Conservation (phyloP, 176 grass and related monocot genomes). For the Eragrostis nindensis region DNA sequence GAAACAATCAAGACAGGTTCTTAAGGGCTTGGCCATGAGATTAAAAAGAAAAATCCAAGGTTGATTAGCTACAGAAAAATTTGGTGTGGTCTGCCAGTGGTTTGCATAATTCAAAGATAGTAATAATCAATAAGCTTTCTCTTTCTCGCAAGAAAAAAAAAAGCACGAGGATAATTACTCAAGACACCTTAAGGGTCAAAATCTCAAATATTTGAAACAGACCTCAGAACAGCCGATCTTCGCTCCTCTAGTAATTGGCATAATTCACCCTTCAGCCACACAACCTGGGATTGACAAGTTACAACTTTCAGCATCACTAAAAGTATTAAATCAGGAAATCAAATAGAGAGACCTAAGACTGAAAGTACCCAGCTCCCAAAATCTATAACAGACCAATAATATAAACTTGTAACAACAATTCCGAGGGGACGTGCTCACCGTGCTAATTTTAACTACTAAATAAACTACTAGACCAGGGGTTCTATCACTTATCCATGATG, state of each 20-base stretch:
- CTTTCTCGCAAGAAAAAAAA: no score
- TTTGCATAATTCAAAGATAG: no score
- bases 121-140: no score
- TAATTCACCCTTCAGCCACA: conserved; percentile 92
- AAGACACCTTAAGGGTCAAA: neutral
- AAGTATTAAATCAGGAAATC: conserved; percentile 26
- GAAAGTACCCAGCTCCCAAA: neutral
- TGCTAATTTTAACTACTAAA: conserved; percentile 1
- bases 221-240: conserved; percentile 93
- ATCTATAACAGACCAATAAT: neutral
- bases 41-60: neutral
- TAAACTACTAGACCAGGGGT: neutral
- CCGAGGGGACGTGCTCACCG: neutral
- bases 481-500: neutral
- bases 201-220: conserved; percentile 43
- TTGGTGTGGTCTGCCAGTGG: neutral
- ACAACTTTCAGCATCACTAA: conserved; percentile 18
- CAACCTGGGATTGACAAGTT: conserved; percentile 48
- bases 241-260: conserved; percentile 91
- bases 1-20: conserved; percentile 2
- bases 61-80: conserved; percentile 3
- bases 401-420: neutral
- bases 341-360: conserved; percentile 12
- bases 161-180: conserved; percentile 15
- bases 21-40: neutral